phyloP scores from a whole-genome alignment of 116 monocot species.

The Posidonia oceanica region DNA sequence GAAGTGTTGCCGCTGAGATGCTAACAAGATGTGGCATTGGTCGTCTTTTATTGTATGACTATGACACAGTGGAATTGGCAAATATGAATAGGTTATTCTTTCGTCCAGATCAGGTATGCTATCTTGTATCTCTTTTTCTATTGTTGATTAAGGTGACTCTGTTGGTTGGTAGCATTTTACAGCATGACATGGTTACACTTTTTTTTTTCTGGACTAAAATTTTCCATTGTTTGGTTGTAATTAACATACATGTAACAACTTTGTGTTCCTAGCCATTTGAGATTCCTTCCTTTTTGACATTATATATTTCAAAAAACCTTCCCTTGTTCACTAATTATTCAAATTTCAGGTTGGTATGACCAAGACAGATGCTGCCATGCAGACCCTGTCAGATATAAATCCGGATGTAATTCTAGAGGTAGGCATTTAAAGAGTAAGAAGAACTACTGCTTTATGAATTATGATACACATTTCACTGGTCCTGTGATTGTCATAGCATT shows the following conservation, averaged over 20 bases:
- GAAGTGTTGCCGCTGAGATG: constrained; percentile 98
- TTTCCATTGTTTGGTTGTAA: too few relatives aligned
- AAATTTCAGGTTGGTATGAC: constrained; percentile 84
- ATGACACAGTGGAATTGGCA: constrained; percentile 90
- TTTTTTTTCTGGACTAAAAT: too few relatives aligned
- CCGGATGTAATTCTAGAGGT: constrained; percentile 93
- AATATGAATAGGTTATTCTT: constrained; percentile 98
- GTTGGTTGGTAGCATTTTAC: too few relatives aligned
- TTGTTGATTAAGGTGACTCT: not conserved
- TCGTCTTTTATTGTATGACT: constrained; percentile 85
- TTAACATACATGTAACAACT: not conserved
- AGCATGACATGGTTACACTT: too few relatives aligned
- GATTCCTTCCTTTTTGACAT: not conserved
- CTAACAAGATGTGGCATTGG: constrained; percentile 94
- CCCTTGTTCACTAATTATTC: not conserved
- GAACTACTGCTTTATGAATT: not conserved
- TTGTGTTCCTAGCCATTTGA: not conserved
- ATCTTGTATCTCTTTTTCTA: not conserved
- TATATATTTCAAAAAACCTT: not conserved
- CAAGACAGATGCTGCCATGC: constrained; percentile 96
- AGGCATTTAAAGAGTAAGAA: not conserved
- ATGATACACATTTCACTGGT: not conserved
- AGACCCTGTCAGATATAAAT: constrained; percentile 90
- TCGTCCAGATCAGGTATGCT: constrained; percentile 91
- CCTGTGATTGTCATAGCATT: not conserved